phyloP scores from a whole-genome alignment of 305 asterid genomes.

The Fraxinus angustifolia region DNA sequence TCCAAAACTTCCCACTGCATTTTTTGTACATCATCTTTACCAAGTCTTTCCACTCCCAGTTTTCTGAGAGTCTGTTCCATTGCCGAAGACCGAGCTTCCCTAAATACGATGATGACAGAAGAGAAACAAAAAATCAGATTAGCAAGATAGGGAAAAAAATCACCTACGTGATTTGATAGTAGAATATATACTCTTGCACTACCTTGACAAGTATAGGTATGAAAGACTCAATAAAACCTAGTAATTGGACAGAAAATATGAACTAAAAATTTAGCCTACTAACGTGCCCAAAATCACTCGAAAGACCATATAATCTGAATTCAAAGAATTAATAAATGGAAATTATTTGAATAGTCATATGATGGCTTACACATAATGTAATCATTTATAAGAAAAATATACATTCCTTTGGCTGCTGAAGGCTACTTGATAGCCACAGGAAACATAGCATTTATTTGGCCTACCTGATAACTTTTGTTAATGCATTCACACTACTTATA shows the following conservation, averaged over 20 bases:
- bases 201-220: not conserved
- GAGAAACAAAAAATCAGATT: not conserved
- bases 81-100: slow-evolving; percentile 72
- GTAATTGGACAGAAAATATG: not conserved
- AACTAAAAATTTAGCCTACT: not conserved
- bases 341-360: not conserved
- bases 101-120: slow-evolving; percentile 26
- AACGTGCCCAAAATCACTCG: not conserved
- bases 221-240: not conserved
- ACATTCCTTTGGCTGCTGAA: not conserved
- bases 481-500: not conserved
- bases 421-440: not conserved
- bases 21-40: slow-evolving; percentile 93
- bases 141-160: not conserved
- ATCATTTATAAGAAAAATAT: not conserved
- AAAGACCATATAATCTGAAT: not conserved
- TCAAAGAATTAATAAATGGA: not conserved
- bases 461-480: not conserved
- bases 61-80: slow-evolving; percentile 78
- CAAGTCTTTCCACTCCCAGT: slow-evolving; percentile 83
- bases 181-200: not conserved
- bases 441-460: not conserved
- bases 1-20: slow-evolving; percentile 98
- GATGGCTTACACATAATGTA: not conserved
- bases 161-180: not conserved